These are phyloP conservation scores for Hansenula sp. DNA, from an alignment of 1,139 yeast species.

Conservation along the genomic window DNA sequence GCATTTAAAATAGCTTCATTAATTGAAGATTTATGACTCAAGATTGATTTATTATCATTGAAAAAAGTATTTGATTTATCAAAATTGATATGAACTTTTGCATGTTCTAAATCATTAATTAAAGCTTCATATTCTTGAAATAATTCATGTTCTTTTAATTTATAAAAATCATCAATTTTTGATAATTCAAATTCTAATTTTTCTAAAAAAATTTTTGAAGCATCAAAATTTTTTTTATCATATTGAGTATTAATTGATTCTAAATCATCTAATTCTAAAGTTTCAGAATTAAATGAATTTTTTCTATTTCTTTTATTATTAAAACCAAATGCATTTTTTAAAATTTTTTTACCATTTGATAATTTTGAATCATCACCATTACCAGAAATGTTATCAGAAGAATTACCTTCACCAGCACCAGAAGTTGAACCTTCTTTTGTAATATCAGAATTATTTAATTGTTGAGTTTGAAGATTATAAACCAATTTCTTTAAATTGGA, in stretches of 20 bases:
- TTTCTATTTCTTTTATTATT: slow-evolving; percentile 5
- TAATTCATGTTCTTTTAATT: slow-evolving; percentile 44
- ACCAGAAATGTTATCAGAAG: not conserved
- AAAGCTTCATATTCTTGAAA: slow-evolving; percentile 47
- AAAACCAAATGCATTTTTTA: slow-evolving; percentile 5
- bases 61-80: slow-evolving; percentile 6
- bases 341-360: not conserved
- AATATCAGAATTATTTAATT: slow-evolving; percentile 23
- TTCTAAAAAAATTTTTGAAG: slow-evolving; percentile 40
- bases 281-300: slow-evolving; percentile 17
- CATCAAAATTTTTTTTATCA: slow-evolving; percentile 20
- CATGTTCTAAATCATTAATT: slow-evolving; percentile 37
- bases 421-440: slow-evolving; percentile 1
- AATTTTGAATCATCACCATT: no score
- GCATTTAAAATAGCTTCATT: slow-evolving; percentile 16
- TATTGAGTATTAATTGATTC: slow-evolving; percentile 8
- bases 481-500: slow-evolving; percentile 59
- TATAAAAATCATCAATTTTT: slow-evolving; percentile 59
- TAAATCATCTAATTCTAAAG: slow-evolving; percentile 24
- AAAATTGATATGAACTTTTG: slow-evolving; percentile 15
- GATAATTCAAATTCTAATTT: slow-evolving; percentile 52
- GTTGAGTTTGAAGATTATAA: slow-evolving; percentile 60
- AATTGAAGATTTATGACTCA: slow-evolving; percentile 18
- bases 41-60: slow-evolving; percentile 13
- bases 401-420: not conserved